phyloP scores from a whole-genome alignment of 768 basidiomycete genomes.

The Leucocoprinus leucothites region DNA sequence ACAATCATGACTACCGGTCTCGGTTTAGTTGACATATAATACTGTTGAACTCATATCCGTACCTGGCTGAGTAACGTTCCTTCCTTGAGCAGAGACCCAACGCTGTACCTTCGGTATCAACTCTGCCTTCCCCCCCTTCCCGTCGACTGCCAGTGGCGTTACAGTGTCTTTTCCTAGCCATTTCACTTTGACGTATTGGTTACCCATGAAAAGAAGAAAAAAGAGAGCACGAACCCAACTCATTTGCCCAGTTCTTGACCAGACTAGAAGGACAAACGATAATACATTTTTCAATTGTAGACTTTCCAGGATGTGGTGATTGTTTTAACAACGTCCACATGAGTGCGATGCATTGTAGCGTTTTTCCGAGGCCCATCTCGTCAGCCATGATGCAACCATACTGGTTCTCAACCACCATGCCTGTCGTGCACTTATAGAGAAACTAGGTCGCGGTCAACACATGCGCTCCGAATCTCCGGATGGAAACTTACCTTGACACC shows the following conservation, averaged over 20 bases:
- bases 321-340: conserved; percentile 96
- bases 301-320: conserved; percentile 82
- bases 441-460: conserved; percentile 54
- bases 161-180: conserved; percentile 90
- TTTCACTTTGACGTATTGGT: conserved; percentile 58
- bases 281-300: conserved; percentile 94
- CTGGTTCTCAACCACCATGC: conserved; percentile 88
- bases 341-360: conserved; percentile 93
- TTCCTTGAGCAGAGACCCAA: conserved; percentile 87
- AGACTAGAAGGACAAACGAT: conserved; percentile 96
- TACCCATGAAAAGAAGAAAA: background rate
- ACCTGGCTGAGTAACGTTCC: conserved; percentile 93
- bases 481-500: conserved; percentile 83
- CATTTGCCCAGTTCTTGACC: conserved; percentile 99
- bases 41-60: conserved; percentile 10
- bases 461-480: conserved; percentile 4
- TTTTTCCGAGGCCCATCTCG: conserved; percentile 98
- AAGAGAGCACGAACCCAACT: conserved; percentile 64
- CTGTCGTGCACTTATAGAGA: conserved; percentile 91
- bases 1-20: conserved; percentile 87
- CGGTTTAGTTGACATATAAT: background rate
- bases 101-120: conserved; percentile 75
- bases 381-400: conserved; percentile 99
- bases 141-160: conserved; percentile 85
- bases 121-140: conserved; percentile 84